Evolutionary conservation across 2,329 filamentous ascomycete genomes (phyloP), one percentile per base, ranked within the genome.

Genomic region (Paecilomyces formosus): DNA sequence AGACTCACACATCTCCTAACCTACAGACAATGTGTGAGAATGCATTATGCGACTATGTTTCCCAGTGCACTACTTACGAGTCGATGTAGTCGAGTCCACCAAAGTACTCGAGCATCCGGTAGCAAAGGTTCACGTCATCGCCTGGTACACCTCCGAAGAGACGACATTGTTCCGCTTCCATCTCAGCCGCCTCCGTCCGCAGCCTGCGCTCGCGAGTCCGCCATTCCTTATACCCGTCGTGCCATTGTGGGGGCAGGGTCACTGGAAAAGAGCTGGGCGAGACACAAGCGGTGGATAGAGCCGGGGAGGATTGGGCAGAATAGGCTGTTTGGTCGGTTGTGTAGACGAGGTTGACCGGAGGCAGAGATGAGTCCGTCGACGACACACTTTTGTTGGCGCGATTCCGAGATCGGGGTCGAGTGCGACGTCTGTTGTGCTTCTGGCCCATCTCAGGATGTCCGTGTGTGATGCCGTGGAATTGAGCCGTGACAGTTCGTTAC

Each of bases 51-150:
- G 21, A 59, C 22, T 49, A 12, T 31, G 28, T 21, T 15, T 26
- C 24, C 57, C 55, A 28, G 22, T 45, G 22, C 26, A 54, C 15
- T 54, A 72, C 70, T 74, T 64, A 75, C 70, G 70, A 66, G 58
- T 79, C 68, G 60, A 80, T 76, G 66, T 78, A 81, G 62, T 80
- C 77, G 63, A 81, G 73, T 57, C 75, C 75, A 64, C 70, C 76
- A 59, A 80, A 80, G 58, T 77, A 78, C 63, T 79, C 77, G 60
- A 79, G 70, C 78, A 81, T 81, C 57, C 74, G 74, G 64, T 76
- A 76, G 65, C 78, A 79, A 51, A 81, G 71, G 57, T 63, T 70
- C 60, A 73, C 65, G 60, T 78, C 75, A 60, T 78, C 76, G 31
- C 74, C 75, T 15, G 75, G 73, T 62, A 76, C 75, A 12, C 75